Evolutionary conservation across 225 moss, liverwort and hornwort genomes (phyloP).

Genomic region (Rhytidiadelphus loreus): DNA sequence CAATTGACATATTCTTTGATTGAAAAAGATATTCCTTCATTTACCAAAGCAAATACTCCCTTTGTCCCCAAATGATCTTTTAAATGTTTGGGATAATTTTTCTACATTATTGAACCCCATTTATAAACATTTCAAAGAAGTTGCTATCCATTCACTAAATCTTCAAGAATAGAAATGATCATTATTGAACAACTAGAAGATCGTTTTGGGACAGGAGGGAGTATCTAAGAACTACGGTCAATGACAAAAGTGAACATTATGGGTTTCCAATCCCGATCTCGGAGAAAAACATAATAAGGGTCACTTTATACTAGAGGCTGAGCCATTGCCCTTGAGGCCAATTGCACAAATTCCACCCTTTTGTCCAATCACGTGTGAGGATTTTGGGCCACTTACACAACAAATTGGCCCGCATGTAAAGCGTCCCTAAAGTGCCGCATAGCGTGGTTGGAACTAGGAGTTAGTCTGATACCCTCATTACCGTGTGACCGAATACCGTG

Average conservation of each 20-base stretch:
- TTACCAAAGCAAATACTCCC: neutral
- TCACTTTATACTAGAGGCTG: rapidly evolving
- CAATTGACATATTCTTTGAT: neutral
- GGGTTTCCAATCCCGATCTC: rapidly evolving
- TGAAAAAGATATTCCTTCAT: neutral
- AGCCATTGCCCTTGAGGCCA: rapidly evolving
- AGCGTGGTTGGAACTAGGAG: neutral
- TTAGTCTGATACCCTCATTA: neutral
- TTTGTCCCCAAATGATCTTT: neutral
- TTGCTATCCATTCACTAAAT: neutral
- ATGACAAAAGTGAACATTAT: neutral
- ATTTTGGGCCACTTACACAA: too few species aligned
- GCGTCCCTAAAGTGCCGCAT: neutral
- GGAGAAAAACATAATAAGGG: neutral
- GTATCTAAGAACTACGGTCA: neutral
- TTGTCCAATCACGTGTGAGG: too few species aligned
- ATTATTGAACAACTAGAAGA: rapidly evolving
- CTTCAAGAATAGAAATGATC: neutral
- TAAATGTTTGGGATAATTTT: rapidly evolving
- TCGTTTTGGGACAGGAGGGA: rapidly evolving
- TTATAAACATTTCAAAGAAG: neutral
- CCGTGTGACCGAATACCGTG: neutral
- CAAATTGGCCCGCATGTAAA: too few species aligned
- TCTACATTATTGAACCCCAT: rapidly evolving
- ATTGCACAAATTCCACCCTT: neutral